Conservation (phyloP, 768 basidiomycete genomes). For the Amanita brunnescens region DNA sequence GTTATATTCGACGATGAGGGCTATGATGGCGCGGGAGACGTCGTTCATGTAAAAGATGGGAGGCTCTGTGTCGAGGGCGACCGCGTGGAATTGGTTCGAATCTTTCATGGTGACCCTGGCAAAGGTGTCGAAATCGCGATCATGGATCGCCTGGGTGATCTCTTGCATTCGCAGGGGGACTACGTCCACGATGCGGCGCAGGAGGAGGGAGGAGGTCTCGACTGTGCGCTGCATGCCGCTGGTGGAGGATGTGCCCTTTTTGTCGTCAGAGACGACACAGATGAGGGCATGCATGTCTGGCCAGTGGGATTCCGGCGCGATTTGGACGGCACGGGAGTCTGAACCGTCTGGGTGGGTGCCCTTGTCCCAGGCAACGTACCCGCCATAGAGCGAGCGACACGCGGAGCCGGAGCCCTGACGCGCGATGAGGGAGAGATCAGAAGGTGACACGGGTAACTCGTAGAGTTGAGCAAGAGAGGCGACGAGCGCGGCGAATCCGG, state of each 20-base stretch:
- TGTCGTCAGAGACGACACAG: constrained; percentile 91
- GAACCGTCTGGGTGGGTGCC: constrained; percentile 58
- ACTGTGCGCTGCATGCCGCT: constrained; percentile 98
- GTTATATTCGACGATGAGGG: constrained; percentile 88
- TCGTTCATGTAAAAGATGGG: constrained; percentile 99
- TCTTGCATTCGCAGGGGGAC: constrained; percentile 82
- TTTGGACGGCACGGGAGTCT: constrained; percentile 83
- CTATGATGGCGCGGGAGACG: constrained; percentile 87
- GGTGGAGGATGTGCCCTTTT: constrained; percentile 93
- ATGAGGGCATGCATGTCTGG: constrained; percentile 94
- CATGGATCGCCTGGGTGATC: constrained; percentile 74
- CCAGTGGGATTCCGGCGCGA: constrained; percentile 86
- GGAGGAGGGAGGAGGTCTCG: constrained; percentile 79
- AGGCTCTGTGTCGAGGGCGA: constrained; percentile 92
- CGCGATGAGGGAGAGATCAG: constrained; percentile 85
- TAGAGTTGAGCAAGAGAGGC: constrained; percentile 86
- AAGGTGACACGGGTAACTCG: constrained; percentile 65
- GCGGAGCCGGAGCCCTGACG: constrained; percentile 98
- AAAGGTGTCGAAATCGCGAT: constrained; percentile 80
- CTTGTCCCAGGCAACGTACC: constrained; percentile 93
- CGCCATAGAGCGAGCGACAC: constrained; percentile 94
- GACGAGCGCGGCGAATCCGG: constrained; percentile 93
- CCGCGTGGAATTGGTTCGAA: constrained; percentile 98
- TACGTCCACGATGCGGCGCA: constrained; percentile 79
- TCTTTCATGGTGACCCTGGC: constrained; percentile 93